Evolutionary conservation across 164 flowering plant genomes (phyloP).

Genomic region (Macadamia integrifolia): DNA sequence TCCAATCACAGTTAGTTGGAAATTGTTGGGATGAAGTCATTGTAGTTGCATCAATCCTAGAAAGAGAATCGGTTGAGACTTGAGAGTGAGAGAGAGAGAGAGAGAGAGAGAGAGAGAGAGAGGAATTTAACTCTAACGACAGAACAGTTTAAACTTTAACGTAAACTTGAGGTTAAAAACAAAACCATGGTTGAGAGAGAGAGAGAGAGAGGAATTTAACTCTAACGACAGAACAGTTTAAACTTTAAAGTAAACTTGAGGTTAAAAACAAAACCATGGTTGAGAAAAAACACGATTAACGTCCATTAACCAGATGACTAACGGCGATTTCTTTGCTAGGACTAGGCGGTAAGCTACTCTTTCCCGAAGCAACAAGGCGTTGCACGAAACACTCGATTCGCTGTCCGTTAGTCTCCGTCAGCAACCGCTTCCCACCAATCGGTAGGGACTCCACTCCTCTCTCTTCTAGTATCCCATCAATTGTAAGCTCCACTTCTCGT

Average conservation of each 20-base stretch:
- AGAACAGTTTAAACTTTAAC: not conserved
- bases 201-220: too few species aligned
- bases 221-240: not conserved
- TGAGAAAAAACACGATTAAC: conserved; percentile 27
- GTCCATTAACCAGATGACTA: conserved; percentile 48
- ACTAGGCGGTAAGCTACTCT: conserved; percentile 64
- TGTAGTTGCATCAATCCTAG: too few species aligned
- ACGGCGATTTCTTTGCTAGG: conserved; percentile 70
- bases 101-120: too few species aligned
- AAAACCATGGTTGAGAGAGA: too few species aligned
- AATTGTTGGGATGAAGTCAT: too few species aligned
- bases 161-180: not conserved
- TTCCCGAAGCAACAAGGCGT: conserved; percentile 71
- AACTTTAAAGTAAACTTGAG: not conserved
- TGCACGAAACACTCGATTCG: conserved; percentile 65
- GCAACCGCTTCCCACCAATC: conserved; percentile 89
- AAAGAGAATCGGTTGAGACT: too few species aligned
- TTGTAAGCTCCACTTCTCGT: conserved; percentile 15
- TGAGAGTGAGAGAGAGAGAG: too few species aligned
- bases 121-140: not conserved
- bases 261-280: not conserved
- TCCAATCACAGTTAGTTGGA: too few species aligned
- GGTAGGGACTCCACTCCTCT: conserved; percentile 79
- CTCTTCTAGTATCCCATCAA: conserved; percentile 50
- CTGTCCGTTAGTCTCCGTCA: conserved; percentile 81